Conservation (phyloP, 495 filamentous ascomycete genomes). For the Cetradonia linearis region DNA sequence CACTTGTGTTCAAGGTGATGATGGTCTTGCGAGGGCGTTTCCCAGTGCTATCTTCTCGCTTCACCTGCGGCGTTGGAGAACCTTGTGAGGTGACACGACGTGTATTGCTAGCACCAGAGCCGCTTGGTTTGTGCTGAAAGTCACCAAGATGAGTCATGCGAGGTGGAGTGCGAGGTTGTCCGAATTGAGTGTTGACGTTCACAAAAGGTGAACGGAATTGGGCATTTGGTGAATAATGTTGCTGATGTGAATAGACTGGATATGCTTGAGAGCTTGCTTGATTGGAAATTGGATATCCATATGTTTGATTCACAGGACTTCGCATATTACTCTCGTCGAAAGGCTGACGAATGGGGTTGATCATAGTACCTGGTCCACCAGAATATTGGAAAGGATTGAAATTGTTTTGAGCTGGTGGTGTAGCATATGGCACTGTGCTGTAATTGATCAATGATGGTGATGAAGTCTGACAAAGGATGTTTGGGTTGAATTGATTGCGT, state of each 20-base stretch:
- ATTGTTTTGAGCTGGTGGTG: neutral
- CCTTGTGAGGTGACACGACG: neutral
- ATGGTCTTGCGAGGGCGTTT: neutral
- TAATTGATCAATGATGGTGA: neutral
- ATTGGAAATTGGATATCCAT: neutral
- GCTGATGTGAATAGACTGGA: neutral
- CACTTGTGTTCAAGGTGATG: neutral
- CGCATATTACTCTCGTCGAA: slow-evolving; percentile 13
- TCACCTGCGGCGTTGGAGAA: neutral
- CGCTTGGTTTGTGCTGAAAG: neutral
- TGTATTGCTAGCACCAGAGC: neutral
- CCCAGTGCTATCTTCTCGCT: slow-evolving; percentile 1
- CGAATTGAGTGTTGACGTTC: neutral
- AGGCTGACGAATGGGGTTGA: neutral
- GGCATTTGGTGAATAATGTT: neutral
- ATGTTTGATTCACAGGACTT: neutral
- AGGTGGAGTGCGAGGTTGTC: neutral
- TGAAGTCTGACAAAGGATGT: neutral
- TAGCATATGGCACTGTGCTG: neutral
- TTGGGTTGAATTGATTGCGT: neutral
- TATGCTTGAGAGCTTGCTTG: neutral
- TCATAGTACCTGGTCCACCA: neutral
- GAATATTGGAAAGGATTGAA: neutral
- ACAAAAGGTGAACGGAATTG: slow-evolving; percentile 3
- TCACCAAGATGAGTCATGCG: neutral